Conservation (phyloP, 148 eudicot species). For the Vaccinium vitisidaea region DNA sequence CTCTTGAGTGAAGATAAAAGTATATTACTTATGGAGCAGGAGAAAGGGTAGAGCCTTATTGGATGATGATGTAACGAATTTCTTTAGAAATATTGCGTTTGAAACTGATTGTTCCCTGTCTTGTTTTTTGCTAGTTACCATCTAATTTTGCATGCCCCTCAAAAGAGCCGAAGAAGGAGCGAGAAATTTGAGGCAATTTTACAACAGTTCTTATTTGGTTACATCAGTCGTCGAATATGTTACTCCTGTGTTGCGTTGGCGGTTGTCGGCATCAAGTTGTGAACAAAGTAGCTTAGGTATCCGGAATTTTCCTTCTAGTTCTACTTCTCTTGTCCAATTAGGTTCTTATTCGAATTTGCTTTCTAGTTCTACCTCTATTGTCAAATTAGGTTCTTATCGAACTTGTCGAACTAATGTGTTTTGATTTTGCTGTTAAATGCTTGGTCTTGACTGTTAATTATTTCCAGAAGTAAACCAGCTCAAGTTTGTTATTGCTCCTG, state of each 20-base stretch:
- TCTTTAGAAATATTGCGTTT: neutral
- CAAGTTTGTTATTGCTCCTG: neutral
- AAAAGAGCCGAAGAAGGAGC: constrained; percentile 11
- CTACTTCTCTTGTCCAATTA: neutral
- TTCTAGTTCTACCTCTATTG: neutral
- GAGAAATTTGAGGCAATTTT: constrained; percentile 12
- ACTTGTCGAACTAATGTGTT: neutral
- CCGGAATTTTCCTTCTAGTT: neutral
- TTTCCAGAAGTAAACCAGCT: neutral
- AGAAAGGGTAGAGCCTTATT: neutral
- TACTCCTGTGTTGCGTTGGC: neutral
- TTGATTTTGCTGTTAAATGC: neutral
- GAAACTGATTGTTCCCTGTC: neutral
- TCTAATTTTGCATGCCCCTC: neutral
- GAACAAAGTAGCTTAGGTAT: neutral
- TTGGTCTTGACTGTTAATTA: neutral
- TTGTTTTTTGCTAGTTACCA: constrained; percentile 3
- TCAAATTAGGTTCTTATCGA: neutral
- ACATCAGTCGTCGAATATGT: neutral
- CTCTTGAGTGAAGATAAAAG: neutral
- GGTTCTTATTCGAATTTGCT: neutral
- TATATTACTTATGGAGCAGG: neutral
- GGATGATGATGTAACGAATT: neutral
- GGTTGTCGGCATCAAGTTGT: neutral
- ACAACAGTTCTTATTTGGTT: neutral